phyloP scores from a whole-genome alignment of 2,329 filamentous ascomycete species.

The Trichoderma citrinoviride region DNA sequence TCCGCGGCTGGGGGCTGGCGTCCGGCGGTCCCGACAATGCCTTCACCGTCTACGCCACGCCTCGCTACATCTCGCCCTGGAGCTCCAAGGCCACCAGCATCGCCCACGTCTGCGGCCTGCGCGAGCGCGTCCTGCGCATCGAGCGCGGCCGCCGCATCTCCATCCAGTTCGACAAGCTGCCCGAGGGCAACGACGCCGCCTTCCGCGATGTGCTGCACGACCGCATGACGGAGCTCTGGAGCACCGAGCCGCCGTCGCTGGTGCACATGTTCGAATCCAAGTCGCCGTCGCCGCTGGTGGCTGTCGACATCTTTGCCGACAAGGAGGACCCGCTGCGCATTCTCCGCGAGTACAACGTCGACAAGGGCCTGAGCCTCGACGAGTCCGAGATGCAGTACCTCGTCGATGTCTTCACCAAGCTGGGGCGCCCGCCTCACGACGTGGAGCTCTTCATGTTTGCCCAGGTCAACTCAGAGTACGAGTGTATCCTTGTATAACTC shows the following conservation, averaged over 20 bases:
- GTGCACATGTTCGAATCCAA: slow-evolving; percentile 75
- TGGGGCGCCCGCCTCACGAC: slow-evolving; percentile 69
- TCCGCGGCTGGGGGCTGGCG: slow-evolving; percentile 31
- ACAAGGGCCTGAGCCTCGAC: slow-evolving; percentile 82
- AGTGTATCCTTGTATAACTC: slow-evolving; percentile 9
- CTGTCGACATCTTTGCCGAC: slow-evolving; percentile 70
- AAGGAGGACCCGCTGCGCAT: slow-evolving; percentile 65
- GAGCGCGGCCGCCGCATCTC: slow-evolving; percentile 82
- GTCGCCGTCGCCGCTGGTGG: slow-evolving; percentile 60
- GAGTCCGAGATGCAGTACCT: slow-evolving; percentile 89
- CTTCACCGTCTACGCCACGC: slow-evolving; percentile 68
- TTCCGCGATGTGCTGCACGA: slow-evolving; percentile 77
- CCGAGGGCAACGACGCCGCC: slow-evolving; percentile 47
- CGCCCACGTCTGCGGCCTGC: slow-evolving; percentile 83
- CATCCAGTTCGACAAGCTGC: slow-evolving; percentile 55
- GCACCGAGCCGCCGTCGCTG: slow-evolving; percentile 64
- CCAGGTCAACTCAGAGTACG: slow-evolving; percentile 87
- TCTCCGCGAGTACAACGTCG: slow-evolving; percentile 78
- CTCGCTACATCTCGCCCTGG: slow-evolving; percentile 91
- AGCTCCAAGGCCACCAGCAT: slow-evolving; percentile 95
- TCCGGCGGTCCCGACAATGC: slow-evolving; percentile 43
- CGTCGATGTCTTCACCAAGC: slow-evolving; percentile 55
- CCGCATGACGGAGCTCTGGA: slow-evolving; percentile 90
- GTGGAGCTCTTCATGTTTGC: slow-evolving; percentile 99
- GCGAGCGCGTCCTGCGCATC: slow-evolving; percentile 68